These are phyloP conservation scores for Aspergillus sp. DNA, from an alignment of 2,329 filamentous ascomycete species.

Conservation along the genomic window DNA sequence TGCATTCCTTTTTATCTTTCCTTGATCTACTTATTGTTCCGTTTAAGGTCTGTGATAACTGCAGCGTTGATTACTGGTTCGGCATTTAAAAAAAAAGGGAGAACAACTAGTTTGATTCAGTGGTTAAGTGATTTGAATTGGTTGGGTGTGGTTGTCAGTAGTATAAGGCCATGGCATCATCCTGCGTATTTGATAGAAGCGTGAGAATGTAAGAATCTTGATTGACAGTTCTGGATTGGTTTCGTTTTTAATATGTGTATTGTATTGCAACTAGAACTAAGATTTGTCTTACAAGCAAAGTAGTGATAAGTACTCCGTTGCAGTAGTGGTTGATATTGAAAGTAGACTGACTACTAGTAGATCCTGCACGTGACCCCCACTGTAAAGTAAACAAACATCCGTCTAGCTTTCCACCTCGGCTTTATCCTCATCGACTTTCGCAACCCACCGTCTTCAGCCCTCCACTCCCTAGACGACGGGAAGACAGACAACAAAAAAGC, in stretches of 20 bases:
- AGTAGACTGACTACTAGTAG: no score
- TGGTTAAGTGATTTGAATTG: constrained; percentile 32
- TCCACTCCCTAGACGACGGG: no score
- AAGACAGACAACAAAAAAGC: no score
- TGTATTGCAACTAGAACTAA: no score
- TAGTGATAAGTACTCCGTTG: no score
- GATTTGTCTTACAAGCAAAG: no score
- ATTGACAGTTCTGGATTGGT: neutral
- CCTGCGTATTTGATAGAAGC: constrained; percentile 16
- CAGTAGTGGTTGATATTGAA: no score
- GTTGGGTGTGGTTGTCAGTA: constrained; percentile 28
- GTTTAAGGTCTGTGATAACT: constrained; percentile 8
- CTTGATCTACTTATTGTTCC: constrained; percentile 3
- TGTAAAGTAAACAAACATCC: neutral
- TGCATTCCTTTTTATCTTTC: constrained; percentile 20
- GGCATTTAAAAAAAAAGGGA: constrained; percentile 37
- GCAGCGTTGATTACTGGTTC: constrained; percentile 18
- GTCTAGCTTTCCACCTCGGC: no score
- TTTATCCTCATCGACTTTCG: no score
- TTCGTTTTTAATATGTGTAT: no score
- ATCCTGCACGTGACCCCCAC: neutral
- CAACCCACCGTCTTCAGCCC: no score
- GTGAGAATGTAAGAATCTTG: constrained; percentile 21
- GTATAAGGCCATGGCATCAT: constrained; percentile 14
- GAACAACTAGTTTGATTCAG: constrained; percentile 30